phyloP scores from a whole-genome alignment of 1,139 yeast species.

The Pichia cactophila region DNA sequence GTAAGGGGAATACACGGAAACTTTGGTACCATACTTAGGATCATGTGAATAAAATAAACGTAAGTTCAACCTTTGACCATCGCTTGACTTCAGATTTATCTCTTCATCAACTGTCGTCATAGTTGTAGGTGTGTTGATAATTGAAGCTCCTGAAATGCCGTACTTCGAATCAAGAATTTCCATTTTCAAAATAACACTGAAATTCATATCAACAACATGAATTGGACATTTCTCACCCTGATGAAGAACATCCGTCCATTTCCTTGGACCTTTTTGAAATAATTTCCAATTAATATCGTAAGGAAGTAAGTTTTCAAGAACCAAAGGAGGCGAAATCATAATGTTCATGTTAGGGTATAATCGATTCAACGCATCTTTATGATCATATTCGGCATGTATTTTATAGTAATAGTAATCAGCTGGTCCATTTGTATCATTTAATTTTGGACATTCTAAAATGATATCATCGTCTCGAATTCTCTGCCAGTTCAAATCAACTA shows the following conservation, averaged over 20 bases:
- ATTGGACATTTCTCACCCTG: conserved; percentile 65
- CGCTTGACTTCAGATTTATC: conserved; percentile 39
- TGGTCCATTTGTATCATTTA: conserved; percentile 27
- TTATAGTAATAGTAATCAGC: conserved; percentile 52
- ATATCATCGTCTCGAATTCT: conserved; percentile 44
- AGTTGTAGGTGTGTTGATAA: conserved; percentile 54
- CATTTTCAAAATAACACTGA: conserved; percentile 50
- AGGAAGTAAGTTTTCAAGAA: conserved; percentile 79
- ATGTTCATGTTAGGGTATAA: conserved; percentile 82
- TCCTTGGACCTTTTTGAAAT: conserved; percentile 70
- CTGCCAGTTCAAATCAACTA: conserved; percentile 52
- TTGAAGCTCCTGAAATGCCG: conserved; percentile 70
- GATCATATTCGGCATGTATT: conserved; percentile 59
- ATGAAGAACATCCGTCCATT: conserved; percentile 55
- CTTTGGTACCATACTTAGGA: conserved; percentile 48
- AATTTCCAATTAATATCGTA: conserved; percentile 69
- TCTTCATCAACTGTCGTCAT: conserved; percentile 21
- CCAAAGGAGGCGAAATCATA: conserved; percentile 77
- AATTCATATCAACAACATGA: conserved; percentile 73
- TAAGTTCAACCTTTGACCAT: conserved; percentile 62
- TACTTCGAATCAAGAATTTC: conserved; percentile 61
- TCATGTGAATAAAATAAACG: conserved; percentile 54
- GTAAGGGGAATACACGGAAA: conserved; percentile 79
- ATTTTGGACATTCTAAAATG: conserved; percentile 50
- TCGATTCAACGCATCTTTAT: conserved; percentile 58